Conservation (phyloP, 2,329 filamentous ascomycete genomes). For the Paraphaeosphaeria sporulosa region DNA sequence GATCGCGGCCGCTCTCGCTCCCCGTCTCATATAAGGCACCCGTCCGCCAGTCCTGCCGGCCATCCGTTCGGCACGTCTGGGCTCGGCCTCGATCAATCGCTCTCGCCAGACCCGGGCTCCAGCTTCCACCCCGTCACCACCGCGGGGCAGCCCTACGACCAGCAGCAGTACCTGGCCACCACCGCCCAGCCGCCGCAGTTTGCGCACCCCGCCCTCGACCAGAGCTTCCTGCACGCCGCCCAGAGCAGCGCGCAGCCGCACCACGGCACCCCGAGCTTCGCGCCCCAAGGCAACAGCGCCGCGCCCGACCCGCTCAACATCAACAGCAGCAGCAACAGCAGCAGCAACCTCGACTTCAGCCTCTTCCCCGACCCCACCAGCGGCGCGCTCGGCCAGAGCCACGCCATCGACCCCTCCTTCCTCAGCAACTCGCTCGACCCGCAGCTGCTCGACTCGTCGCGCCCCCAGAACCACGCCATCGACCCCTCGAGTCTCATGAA, state of each 20-base stretch:
- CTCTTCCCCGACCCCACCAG: slow-evolving; percentile 27
- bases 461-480: slow-evolving; percentile 53
- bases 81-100: slow-evolving; percentile 64
- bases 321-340: slow-evolving; percentile 25
- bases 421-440: slow-evolving; percentile 56
- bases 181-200: slow-evolving; percentile 56
- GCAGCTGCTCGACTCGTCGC: slow-evolving; percentile 49
- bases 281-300: slow-evolving; percentile 48
- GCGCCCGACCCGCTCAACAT: slow-evolving; percentile 47
- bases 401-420: slow-evolving; percentile 68
- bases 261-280: slow-evolving; percentile 65
- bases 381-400: slow-evolving; percentile 57
- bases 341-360: slow-evolving; percentile 31
- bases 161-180: slow-evolving; percentile 54
- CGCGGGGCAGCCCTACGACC: slow-evolving; percentile 53
- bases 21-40: slow-evolving; percentile 71
- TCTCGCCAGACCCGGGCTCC: slow-evolving; percentile 35
- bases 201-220: slow-evolving; percentile 52
- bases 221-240: slow-evolving; percentile 50
- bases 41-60: slow-evolving; percentile 64
- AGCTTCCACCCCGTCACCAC: slow-evolving; percentile 41
- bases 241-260: slow-evolving; percentile 52
- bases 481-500: slow-evolving; percentile 57
- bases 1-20: slow-evolving; percentile 69
- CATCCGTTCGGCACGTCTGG: slow-evolving; percentile 61